A percentile compares a stretch with the other conserved stretches of the same genome.
phyloP scores from a whole-genome alignment of 202 grass and related monocot species.

The Zizania palustris region DNA sequence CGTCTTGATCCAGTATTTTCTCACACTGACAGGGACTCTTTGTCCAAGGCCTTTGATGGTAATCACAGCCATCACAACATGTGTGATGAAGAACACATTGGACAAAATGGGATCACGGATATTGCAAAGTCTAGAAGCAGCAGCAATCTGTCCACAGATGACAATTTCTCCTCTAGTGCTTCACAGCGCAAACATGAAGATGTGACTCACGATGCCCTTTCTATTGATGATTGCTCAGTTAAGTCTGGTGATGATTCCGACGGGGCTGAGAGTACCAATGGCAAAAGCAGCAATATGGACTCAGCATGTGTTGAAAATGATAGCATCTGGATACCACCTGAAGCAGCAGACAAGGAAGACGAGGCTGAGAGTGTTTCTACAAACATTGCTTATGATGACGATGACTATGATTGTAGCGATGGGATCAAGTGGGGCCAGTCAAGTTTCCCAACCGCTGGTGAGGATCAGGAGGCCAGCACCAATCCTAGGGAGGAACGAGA shows the following conservation, averaged over 20 bases:
- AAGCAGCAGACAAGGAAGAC: constrained; percentile 65
- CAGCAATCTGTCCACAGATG: neutral
- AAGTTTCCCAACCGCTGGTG: constrained; percentile 50
- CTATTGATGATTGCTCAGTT: constrained; percentile 34
- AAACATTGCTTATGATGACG: constrained; percentile 49
- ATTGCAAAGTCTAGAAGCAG: constrained; percentile 16
- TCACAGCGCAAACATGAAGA: constrained; percentile 29
- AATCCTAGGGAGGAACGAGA: constrained; percentile 66
- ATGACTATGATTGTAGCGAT: constrained; percentile 42
- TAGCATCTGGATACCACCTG: constrained; percentile 67
- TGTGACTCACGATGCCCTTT: constrained; percentile 4
- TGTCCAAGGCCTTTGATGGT: constrained; percentile 20
- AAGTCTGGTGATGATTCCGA: constrained; percentile 57
- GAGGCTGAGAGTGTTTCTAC: constrained; percentile 41
- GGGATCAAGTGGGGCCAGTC: constrained; percentile 64
- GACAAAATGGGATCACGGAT: constrained; percentile 19
- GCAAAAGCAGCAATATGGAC: constrained; percentile 29
- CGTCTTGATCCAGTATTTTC: neutral
- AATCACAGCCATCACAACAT: constrained; percentile 9
- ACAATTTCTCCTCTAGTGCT: constrained; percentile 32
- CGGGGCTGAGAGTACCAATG: constrained; percentile 50
- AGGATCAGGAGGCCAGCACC: constrained; percentile 44
- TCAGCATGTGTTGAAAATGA: constrained; percentile 22
- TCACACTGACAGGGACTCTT: constrained; percentile 39
- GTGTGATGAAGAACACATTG: constrained; percentile 8